These are phyloP conservation scores for Thuja plicata DNA, from an alignment of 83 land plant species.

Conservation along the genomic window DNA sequence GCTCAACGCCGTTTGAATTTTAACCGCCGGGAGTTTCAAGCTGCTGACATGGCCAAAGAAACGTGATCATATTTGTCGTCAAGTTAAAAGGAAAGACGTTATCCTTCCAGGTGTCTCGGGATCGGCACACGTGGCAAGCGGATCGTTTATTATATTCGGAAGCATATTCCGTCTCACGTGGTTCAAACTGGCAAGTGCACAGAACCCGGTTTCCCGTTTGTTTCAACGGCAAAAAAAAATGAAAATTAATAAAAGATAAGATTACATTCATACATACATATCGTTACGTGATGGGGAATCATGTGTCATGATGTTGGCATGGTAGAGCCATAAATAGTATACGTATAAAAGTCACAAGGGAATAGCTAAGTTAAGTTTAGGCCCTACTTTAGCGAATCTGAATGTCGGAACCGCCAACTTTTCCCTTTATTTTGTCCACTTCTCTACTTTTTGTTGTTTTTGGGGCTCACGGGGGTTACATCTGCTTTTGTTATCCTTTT, in stretches of 20 bases:
- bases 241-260: no score
- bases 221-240: background rate
- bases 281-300: no score
- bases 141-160: background rate
- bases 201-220: background rate
- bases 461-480: background rate
- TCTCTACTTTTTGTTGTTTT: background rate
- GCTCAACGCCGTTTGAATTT: background rate
- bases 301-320: conserved; percentile 3
- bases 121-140: background rate
- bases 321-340: background rate
- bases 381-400: conserved; percentile 10
- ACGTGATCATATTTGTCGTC: background rate
- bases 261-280: background rate
- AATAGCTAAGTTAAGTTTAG: background rate
- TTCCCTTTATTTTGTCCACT: background rate
- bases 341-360: background rate
- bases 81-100: background rate
- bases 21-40: background rate
- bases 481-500: background rate
- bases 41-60: background rate
- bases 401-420: conserved; percentile 15
- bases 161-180: background rate
- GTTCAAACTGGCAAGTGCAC: background rate
- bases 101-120: background rate